Conservation (phyloP, 2,329 filamentous ascomycete genomes). For the Raffaelea ambrosiae region DNA sequence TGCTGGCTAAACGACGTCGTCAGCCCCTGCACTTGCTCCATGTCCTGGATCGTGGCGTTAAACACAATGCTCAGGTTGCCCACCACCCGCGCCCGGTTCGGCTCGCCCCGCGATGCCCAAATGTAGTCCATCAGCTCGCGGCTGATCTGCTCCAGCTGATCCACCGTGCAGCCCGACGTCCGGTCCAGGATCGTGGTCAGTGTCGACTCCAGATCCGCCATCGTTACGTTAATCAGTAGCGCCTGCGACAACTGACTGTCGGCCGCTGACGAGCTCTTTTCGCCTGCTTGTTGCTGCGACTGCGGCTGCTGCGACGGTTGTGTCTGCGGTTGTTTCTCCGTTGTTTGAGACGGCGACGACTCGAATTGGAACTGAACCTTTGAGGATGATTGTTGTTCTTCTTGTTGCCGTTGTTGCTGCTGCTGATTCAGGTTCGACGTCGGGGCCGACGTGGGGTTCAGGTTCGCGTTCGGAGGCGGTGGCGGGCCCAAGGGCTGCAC, state of each 20-base stretch:
- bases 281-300: slow-evolving; percentile 7
- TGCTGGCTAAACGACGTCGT: slow-evolving; percentile 33
- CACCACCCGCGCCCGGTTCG: slow-evolving; percentile 69
- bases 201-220: slow-evolving; percentile 45
- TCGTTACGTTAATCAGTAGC: slow-evolving; percentile 34
- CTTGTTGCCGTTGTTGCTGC: no score
- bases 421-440: no score
- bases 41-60: slow-evolving; percentile 64
- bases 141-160: slow-evolving; percentile 92
- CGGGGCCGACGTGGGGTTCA: no score
- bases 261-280: no score
- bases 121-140: slow-evolving; percentile 83
- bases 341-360: no score
- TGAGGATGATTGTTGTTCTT: no score
- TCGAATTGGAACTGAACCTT: no score
- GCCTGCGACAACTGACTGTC: slow-evolving; percentile 34
- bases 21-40: slow-evolving; percentile 44
- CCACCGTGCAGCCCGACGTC: slow-evolving; percentile 74
- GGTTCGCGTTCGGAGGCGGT: slow-evolving; percentile 16
- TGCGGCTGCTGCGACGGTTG: slow-evolving; percentile 20
- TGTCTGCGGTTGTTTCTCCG: slow-evolving; percentile 23
- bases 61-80: slow-evolving; percentile 56
- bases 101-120: slow-evolving; percentile 71
- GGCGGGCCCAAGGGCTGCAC: slow-evolving; percentile 10
- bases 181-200: slow-evolving; percentile 54